Evolutionary conservation across 495 filamentous ascomycete genomes (phyloP).

Genomic region (Podospora pseudoanserina): DNA sequence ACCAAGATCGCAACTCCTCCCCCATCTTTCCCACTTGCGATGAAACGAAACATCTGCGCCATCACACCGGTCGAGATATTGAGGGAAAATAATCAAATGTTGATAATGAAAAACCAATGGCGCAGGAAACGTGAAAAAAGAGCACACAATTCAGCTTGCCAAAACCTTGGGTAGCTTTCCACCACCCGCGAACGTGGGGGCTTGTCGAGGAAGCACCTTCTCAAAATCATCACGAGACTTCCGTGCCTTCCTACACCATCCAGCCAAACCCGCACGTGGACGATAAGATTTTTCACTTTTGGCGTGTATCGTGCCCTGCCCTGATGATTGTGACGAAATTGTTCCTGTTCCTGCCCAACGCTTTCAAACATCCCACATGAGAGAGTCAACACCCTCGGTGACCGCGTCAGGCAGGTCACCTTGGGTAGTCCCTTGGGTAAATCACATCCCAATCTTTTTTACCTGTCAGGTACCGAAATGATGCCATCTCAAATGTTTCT

Average conservation of each 20-base stretch:
- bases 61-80: neutral
- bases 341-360: neutral
- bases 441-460: neutral
- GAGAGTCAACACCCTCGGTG: neutral
- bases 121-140: neutral
- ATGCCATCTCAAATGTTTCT: neutral
- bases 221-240: neutral
- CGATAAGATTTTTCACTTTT: neutral
- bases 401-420: neutral
- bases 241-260: neutral
- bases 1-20: neutral
- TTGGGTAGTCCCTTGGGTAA: neutral
- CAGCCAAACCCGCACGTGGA: neutral
- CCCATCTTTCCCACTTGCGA: neutral
- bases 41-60: neutral
- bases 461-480: neutral
- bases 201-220: neutral
- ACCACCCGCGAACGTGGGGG: neutral
- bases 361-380: neutral
- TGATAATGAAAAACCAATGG: neutral
- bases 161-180: neutral
- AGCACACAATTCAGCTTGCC: neutral
- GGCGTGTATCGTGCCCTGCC: neutral
- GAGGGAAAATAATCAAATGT: neutral
- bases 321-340: neutral